Evolutionary conservation across 257 asterid genomes (phyloP).

Genomic region (Nicotiana obtusifolia): DNA sequence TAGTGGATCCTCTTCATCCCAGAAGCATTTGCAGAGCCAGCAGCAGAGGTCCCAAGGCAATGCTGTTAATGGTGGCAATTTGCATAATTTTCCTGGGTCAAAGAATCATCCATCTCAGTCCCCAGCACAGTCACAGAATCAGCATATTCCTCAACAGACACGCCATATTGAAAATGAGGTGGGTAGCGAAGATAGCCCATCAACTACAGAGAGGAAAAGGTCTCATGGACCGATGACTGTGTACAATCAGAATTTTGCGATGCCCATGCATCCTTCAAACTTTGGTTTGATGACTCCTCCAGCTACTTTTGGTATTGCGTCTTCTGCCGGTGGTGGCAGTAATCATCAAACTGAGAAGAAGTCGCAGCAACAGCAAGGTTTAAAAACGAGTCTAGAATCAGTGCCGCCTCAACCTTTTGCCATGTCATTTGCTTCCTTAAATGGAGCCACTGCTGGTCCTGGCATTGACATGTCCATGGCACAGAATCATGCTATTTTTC

Average conservation of each 20-base stretch:
- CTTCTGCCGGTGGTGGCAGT: slow-evolving; percentile 21
- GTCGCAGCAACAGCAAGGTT: slow-evolving; percentile 40
- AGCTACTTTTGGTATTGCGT: slow-evolving; percentile 31
- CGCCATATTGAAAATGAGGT: slow-evolving; percentile 51
- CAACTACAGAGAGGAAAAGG: slow-evolving; percentile 48
- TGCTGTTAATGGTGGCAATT: slow-evolving; percentile 23
- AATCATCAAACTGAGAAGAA: slow-evolving; percentile 56
- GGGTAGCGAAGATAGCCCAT: slow-evolving; percentile 61
- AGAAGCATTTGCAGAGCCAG: slow-evolving; percentile 59
- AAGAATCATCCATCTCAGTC: slow-evolving; percentile 48
- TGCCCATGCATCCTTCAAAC: slow-evolving; percentile 72
- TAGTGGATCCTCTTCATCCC: slow-evolving; percentile 59
- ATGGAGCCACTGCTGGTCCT: slow-evolving; percentile 41
- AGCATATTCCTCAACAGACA: slow-evolving; percentile 33
- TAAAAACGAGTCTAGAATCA: slow-evolving; percentile 48
- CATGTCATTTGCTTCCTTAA: slow-evolving; percentile 70
- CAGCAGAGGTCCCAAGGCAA: slow-evolving; percentile 48
- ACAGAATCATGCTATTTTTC: slow-evolving; percentile 69
- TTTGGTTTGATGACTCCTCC: slow-evolving; percentile 62
- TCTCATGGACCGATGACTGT: slow-evolving; percentile 49
- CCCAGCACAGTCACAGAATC: slow-evolving; percentile 39
- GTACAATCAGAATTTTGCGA: slow-evolving; percentile 54
- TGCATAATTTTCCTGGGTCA: slow-evolving; percentile 46
- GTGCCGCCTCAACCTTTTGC: slow-evolving; percentile 66
- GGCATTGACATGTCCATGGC: slow-evolving; percentile 62